Evolutionary conservation across 2,329 filamentous ascomycete species (phyloP), one percentile per base, ranked within the genome.

Genomic region (Colletotrichum coccodes): DNA sequence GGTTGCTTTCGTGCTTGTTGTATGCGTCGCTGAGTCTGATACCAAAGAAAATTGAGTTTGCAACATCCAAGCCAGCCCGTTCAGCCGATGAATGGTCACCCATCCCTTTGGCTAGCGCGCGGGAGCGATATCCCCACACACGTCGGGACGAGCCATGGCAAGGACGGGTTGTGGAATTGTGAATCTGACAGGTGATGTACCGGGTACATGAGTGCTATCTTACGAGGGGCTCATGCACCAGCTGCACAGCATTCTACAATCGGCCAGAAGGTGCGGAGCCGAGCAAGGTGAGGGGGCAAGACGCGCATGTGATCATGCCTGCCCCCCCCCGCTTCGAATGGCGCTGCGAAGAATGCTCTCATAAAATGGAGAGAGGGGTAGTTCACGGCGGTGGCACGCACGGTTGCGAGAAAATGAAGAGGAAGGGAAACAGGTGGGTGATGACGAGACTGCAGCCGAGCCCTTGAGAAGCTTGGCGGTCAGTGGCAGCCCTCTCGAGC

Each of bases 171-270:
- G 30, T 26, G 44, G 12, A 16, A 28, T 49, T 9, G 44, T 36
- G 9, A 16, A 38, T 60, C 30, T 28, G 44, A 49, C 57, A 60
- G 57, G 12, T 11, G 23, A 68, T 38, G 60, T 64, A 64, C 30
- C 52, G 4, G 64, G 53, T 68, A 68, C 65, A 52, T 62, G 3
- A 30, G 38, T 42, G 44, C 66, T 67, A 69, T 67, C 63, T 34
- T 7, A 36, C 49, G 18, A 32, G n/a, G 38, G 46, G 38, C 60
- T 64, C 44, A 63, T 67, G 64, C 59, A 63, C 23, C 21, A 16
- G n/a, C n/a, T 46, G 32, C 44, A 49, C 54, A 26, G 47, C 28
- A 49, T 42, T 61, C 53, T 68, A 49, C 36, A 60, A 54, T 57
- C 47, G 47, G 26, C 16, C 30, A 34, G n/a, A 44, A 46, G 40